phyloP scores from a whole-genome alignment of 805 yeast species.

The Jamesozyma hellenica region DNA sequence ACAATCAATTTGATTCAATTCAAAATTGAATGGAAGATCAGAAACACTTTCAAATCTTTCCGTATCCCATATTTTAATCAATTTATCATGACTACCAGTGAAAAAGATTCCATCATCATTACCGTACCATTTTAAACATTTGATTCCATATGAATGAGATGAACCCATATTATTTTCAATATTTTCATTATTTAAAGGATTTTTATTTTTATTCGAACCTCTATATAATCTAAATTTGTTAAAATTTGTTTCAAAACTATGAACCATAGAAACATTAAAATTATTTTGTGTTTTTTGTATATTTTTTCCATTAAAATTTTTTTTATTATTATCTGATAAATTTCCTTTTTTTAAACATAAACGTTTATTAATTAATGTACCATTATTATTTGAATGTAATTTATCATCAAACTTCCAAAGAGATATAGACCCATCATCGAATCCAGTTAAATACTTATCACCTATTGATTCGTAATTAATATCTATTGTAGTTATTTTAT shows the following conservation, averaged over 20 bases:
- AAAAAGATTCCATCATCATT: conserved; percentile 78
- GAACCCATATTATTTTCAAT: conserved; percentile 8
- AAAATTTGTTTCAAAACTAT: conserved; percentile 14
- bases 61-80: conserved; percentile 76
- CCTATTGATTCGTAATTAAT: conserved; percentile 12
- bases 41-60: conserved; percentile 55
- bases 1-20: conserved; percentile 55
- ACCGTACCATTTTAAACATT: conserved; percentile 81
- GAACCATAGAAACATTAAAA: conserved; percentile 6
- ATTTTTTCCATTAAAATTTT: not conserved
- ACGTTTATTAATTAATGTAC: conserved; percentile 7
- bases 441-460: conserved; percentile 14
- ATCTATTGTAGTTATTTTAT: conserved; percentile 14
- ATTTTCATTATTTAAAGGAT: not conserved
- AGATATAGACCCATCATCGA: conserved; percentile 29
- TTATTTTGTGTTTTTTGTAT: not conserved
- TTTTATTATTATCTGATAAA: conserved; percentile 7
- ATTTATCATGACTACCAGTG: conserved; percentile 69
- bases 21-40: conserved; percentile 48
- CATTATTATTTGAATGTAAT: not conserved
- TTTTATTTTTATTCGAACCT: not conserved
- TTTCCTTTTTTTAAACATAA: conserved; percentile 24
- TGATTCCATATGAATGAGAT: conserved; percentile 60
- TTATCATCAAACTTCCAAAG: conserved; percentile 22
- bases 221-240: conserved; percentile 18